Evolutionary conservation across 202 grass and related monocot genomes (phyloP), one percentile per base, ranked within the genome.

Genomic region (Panicum virgatum): DNA sequence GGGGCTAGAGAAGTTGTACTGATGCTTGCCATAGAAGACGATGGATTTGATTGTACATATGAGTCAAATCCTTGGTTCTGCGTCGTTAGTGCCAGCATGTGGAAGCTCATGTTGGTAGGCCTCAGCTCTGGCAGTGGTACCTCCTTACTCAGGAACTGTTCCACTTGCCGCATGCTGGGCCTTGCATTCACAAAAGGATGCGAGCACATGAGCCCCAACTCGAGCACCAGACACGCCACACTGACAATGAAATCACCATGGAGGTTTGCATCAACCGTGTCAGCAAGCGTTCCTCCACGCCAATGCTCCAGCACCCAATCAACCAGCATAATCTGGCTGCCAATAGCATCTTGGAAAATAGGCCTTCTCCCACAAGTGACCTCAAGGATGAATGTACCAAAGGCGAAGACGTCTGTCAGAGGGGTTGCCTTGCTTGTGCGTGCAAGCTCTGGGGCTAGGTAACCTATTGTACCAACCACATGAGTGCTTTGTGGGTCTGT

Each of bases 271-370:
- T 62, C 59, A 62, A 34, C 59, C 4, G 59, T 8, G 0, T 62
- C 27, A 34, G 8, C 14, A 32, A 62, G 59, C 12, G 59, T 32
- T 34, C 59, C 14, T 62, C 13, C 6, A 6, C 59, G 59, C 59
- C 59, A 62, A 25, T 62, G 59, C 27, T 62, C 59, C 59, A 62
- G 59, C 59, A 62, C 59, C 59, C 59, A 62, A 27, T 62, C 59
- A 3, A 62, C 59, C 14, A 62, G 27, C 59, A 62, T 62, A 18
- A 62, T 27, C 27, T 62, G 59, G 27, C 26, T 56, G 7, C 19
- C 52, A 56, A 2, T 7, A 5, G 39, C 39, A 6, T 40, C 39
- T 40, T 40, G 5, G 39, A 40, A 40, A 40, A 40, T 40, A 40
- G 2, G 2, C n/a, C n/a, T n/a, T n/a, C n/a, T n/a, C n/a, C n/a